These are phyloP conservation scores for Pleomassaria siparia DNA, from an alignment of 2,329 filamentous ascomycete genomes.

Conservation along the genomic window DNA sequence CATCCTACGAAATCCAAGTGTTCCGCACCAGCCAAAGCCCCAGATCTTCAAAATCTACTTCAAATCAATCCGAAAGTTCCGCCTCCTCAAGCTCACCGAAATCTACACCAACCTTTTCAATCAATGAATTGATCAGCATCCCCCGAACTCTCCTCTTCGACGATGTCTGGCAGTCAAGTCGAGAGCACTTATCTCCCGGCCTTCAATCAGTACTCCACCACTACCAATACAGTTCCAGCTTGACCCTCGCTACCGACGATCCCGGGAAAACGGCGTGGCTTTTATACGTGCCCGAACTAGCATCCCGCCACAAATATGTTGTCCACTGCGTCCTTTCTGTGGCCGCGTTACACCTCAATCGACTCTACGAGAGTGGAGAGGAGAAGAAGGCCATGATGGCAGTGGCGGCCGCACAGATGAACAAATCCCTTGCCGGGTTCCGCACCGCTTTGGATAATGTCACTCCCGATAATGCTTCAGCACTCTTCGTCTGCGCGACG, in stretches of 20 bases:
- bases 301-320: slow-evolving; percentile 47
- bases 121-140: slow-evolving; percentile 10
- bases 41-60: neutral
- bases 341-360: slow-evolving; percentile 49
- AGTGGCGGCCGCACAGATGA: slow-evolving; percentile 36
- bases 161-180: slow-evolving; percentile 32
- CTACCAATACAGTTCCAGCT: slow-evolving; percentile 36
- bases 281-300: slow-evolving; percentile 39
- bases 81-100: neutral
- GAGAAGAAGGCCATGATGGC: slow-evolving; percentile 28
- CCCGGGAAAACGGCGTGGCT: slow-evolving; percentile 38
- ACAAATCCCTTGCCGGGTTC: slow-evolving; percentile 34
- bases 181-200: slow-evolving; percentile 22
- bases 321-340: slow-evolving; percentile 50
- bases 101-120: neutral
- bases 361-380: slow-evolving; percentile 32
- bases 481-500: slow-evolving; percentile 41
- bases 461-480: slow-evolving; percentile 45
- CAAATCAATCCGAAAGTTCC: neutral
- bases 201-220: slow-evolving; percentile 34
- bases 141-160: slow-evolving; percentile 25
- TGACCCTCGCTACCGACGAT: slow-evolving; percentile 31
- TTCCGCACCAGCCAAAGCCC: slow-evolving; percentile 1
- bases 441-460: slow-evolving; percentile 36
- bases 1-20: slow-evolving; percentile 2